These are phyloP conservation scores for Trichoderma sp. DNA, from an alignment of 2,329 filamentous ascomycete species.

Conservation along the genomic window DNA sequence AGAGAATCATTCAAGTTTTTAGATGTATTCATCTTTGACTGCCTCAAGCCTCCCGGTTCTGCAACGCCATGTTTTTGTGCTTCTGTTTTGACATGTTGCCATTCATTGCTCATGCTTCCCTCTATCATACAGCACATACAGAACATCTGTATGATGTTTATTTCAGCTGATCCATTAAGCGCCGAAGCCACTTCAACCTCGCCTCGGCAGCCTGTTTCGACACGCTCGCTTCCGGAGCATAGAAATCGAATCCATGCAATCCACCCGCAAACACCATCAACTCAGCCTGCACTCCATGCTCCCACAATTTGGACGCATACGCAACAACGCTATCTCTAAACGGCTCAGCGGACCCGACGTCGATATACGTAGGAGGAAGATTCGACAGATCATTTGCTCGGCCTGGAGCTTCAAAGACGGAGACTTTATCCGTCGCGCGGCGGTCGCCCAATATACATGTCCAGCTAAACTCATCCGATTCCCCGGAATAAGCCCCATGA, in stretches of 20 bases:
- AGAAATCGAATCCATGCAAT: background rate
- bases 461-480: background rate
- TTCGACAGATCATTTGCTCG: background rate
- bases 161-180: background rate
- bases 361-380: background rate
- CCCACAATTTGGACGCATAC: background rate
- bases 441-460: background rate
- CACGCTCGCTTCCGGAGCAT: background rate
- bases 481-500: background rate
- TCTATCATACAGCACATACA: background rate
- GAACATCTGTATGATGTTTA: background rate
- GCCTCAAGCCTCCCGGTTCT: background rate
- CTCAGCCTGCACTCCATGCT: background rate
- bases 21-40: background rate
- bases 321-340: background rate
- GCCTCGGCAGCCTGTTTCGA: background rate
- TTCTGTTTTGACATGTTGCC: background rate
- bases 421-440: background rate
- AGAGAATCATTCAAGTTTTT: background rate
- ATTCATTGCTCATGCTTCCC: background rate
- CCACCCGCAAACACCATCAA: background rate
- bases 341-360: background rate
- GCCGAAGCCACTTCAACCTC: background rate
- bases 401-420: background rate
- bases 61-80: background rate